Base-by-base conservation (phyloP, 768 basidiomycete genomes). In the Panaeolus cyanescens region DNA sequence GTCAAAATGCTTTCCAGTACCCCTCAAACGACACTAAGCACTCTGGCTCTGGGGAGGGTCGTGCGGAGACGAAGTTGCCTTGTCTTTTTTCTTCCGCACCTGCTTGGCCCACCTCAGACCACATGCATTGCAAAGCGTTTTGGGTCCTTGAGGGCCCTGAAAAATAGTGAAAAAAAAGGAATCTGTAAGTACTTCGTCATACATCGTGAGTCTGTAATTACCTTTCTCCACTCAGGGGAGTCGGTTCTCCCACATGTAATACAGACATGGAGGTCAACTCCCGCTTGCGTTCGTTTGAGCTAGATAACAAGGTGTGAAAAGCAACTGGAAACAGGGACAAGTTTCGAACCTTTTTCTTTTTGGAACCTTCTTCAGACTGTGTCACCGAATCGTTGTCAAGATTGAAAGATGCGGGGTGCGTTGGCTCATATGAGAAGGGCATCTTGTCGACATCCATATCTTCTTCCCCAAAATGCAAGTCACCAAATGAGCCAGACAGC, bases 201-300 rank as follows among this genome's bases (percentile, higher is more conserved):
- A 10, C n/a, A 45, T 19, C 19, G 45, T n/a, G 42, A 40, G 32
- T 7, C 32, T 33, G 8, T 19, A 64, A 74, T 20, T 25, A 79
- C 93, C 83, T 95, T 96, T 67, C 96, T 85, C 96, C 96, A 99
- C 76, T 99, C 96, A 0, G 97, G 96, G 39, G 94, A 96, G 74
- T 95, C 93, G 1, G 96, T 98, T 61, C 94, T 83, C 17, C 97
- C 97, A 67, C 96, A 99, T 13, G 90, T 94, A 32, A 92, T 83
- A 69, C 95, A 98, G 10, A 96, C 93, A 70, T 94, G 86, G 69
- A 91, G 90, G 59, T 92, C 91, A 3, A 75, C 70, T 19, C 72
- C 71, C 36, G 10, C 45, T 50, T 81, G 75, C 7, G 75, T 69
- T 63, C 86, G 87, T 70, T 84, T 84, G 58, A 72, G 56, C 82